Conservation (phyloP, 2,329 filamentous ascomycete species). For the Cladobotryum mycophilum region DNA sequence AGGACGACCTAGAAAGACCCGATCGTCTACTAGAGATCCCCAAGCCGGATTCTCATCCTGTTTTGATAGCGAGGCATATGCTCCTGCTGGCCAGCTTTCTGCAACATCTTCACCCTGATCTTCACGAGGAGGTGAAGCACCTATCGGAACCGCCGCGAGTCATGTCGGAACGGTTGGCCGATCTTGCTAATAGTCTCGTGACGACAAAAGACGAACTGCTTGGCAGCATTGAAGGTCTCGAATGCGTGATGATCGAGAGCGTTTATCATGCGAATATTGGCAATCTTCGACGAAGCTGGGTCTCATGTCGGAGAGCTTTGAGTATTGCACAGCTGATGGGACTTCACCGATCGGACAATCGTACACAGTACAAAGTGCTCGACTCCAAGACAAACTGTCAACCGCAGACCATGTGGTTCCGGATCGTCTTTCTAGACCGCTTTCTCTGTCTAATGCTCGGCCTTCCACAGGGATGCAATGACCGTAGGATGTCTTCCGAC, state of each 20-base stretch:
- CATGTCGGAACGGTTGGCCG: slow-evolving; percentile 12
- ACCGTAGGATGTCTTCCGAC: slow-evolving; percentile 16
- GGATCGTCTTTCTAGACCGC: slow-evolving; percentile 31
- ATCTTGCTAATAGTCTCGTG: slow-evolving; percentile 29
- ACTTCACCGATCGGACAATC: slow-evolving; percentile 11
- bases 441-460: slow-evolving; percentile 35
- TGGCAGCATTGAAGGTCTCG: slow-evolving; percentile 39
- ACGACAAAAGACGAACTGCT: slow-evolving; percentile 41
- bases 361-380: background rate
- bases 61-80: too few species aligned
- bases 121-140: background rate
- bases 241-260: slow-evolving; percentile 44
- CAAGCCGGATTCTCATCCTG: too few species aligned
- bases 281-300: slow-evolving; percentile 39
- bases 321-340: slow-evolving; percentile 37
- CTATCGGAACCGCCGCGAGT: background rate
- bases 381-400: slow-evolving; percentile 1
- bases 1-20: too few species aligned
- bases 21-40: too few species aligned
- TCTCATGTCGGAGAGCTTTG: slow-evolving; percentile 38
- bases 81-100: too few species aligned
- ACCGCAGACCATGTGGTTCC: slow-evolving; percentile 29
- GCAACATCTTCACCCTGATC: background rate
- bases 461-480: slow-evolving; percentile 26
- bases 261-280: slow-evolving; percentile 42